phyloP scores from a whole-genome alignment of 1,284 basidiomycete genomes.

The Wolfiporia cocos region DNA sequence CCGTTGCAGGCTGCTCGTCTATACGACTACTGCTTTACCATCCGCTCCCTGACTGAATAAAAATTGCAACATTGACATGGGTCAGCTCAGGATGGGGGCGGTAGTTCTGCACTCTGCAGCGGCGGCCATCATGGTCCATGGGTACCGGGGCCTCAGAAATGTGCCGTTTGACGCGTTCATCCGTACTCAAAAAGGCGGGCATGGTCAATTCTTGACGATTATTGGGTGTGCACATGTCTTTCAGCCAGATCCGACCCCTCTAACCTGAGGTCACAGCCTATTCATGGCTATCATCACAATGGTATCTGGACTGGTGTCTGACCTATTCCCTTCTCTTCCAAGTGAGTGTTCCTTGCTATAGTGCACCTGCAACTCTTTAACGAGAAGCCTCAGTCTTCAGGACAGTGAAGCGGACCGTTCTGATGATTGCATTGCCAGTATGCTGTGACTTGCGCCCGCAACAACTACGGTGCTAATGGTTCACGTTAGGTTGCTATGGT shows the following conservation, averaged over 20 bases:
- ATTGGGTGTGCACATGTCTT: constrained; percentile 47
- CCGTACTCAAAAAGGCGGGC: constrained; percentile 49
- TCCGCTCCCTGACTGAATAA: too few relatives aligned
- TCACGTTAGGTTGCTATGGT: constrained; percentile 52
- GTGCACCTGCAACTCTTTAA: too few relatives aligned
- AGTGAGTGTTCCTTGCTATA: constrained; percentile 28
- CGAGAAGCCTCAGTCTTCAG: too few relatives aligned
- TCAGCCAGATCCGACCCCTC: not conserved
- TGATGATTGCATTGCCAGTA: constrained; percentile 61
- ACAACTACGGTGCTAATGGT: too few relatives aligned
- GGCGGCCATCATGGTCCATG: constrained; percentile 41
- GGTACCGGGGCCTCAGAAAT: constrained; percentile 33
- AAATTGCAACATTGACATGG: too few relatives aligned
- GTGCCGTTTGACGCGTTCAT: constrained; percentile 35
- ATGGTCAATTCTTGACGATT: constrained; percentile 70
- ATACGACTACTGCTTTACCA: too few relatives aligned
- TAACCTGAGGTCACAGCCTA: constrained; percentile 30
- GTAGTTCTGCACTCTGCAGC: constrained; percentile 36
- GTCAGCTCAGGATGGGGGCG: constrained; percentile 8
- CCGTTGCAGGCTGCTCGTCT: too few relatives aligned
- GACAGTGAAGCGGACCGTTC: constrained; percentile 44
- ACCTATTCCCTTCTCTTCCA: constrained; percentile 41
- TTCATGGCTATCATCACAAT: constrained; percentile 46
- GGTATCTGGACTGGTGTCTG: constrained; percentile 38
- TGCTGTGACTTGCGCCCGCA: constrained; percentile 14